phyloP scores from a whole-genome alignment of 768 basidiomycete genomes.

The Symmetrospora coprosmae region DNA sequence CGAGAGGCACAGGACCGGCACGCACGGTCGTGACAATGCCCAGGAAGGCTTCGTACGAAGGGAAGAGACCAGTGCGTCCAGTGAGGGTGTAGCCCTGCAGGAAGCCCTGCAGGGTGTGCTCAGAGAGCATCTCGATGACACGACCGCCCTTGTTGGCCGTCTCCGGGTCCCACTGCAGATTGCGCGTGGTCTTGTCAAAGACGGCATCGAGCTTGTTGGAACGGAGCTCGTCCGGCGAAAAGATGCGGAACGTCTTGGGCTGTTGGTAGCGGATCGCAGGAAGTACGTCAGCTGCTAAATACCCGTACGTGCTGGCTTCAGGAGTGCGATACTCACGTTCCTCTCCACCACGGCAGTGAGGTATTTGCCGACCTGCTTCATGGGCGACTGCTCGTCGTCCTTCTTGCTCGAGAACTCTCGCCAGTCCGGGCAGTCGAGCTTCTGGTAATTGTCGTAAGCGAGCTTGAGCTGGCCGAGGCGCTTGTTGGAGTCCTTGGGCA shows the following conservation, averaged over 20 bases:
- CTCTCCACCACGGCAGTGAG: slow-evolving; percentile 41
- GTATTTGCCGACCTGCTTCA: slow-evolving; percentile 37
- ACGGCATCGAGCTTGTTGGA: slow-evolving; percentile 79
- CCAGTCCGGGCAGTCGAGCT: slow-evolving; percentile 58
- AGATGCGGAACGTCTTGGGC: slow-evolving; percentile 65
- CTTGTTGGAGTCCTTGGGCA: slow-evolving; percentile 26
- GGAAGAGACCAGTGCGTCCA: slow-evolving; percentile 60
- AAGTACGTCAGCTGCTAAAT: neutral
- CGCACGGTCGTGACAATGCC: slow-evolving; percentile 59
- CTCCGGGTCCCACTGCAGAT: slow-evolving; percentile 70
- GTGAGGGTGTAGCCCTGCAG: slow-evolving; percentile 85
- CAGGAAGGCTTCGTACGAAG: slow-evolving; percentile 80
- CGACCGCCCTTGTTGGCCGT: slow-evolving; percentile 55
- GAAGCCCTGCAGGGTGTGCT: slow-evolving; percentile 80
- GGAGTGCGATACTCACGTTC: slow-evolving; percentile 43
- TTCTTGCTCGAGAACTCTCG: slow-evolving; percentile 44
- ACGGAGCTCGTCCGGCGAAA: slow-evolving; percentile 75
- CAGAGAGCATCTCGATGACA: slow-evolving; percentile 74
- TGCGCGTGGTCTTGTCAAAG: slow-evolving; percentile 47
- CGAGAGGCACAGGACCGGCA: neutral
- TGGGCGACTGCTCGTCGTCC: slow-evolving; percentile 41
- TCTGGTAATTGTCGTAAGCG: slow-evolving; percentile 48
- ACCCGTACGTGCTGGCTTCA: slow-evolving; percentile 44
- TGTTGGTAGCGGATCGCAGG: slow-evolving; percentile 43
- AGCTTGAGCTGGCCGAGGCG: slow-evolving; percentile 29